A percentile compares a stretch with the other conserved stretches of the same genome.
These are phyloP conservation scores for Avena eriantha DNA, from an alignment of 176 grass and related monocot species.

Conservation along the genomic window DNA sequence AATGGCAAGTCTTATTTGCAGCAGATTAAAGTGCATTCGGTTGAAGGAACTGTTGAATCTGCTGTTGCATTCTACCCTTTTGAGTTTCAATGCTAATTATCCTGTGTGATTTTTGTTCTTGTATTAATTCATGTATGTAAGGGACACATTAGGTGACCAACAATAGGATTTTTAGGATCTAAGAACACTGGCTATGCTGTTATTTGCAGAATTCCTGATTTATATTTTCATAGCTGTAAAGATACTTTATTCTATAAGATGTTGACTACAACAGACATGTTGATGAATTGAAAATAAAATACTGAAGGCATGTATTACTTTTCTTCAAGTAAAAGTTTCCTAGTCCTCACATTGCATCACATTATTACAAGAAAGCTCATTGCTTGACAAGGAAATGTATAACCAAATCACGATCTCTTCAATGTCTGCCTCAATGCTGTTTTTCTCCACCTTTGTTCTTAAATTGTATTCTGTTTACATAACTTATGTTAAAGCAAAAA, in stretches of 20 bases:
- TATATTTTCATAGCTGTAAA: conserved; percentile 10
- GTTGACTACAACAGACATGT: background rate
- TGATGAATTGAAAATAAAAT: background rate
- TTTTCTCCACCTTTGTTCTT: background rate
- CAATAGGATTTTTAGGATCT: conserved; percentile 17
- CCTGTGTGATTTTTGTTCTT: background rate
- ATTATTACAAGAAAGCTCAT: background rate
- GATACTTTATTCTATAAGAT: background rate
- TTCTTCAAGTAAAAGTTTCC: background rate
- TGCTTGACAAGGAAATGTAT: background rate
- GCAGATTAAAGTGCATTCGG: background rate
- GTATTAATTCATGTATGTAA: background rate
- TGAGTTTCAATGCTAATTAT: background rate
- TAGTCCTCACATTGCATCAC: conserved; percentile 2
- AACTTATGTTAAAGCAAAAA: background rate
- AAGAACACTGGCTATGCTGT: conserved; percentile 10
- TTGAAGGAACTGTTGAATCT: background rate
- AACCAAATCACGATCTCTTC: conserved; percentile 4
- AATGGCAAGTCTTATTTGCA: background rate
- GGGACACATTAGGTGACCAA: background rate
- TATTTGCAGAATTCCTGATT: background rate
- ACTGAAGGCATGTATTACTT: conserved; percentile 7
- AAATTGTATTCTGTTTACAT: background rate
- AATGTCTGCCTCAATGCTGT: background rate
- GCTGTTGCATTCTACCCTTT: background rate